Evolutionary conservation across 2,329 filamentous ascomycete species (phyloP).

Genomic region (Arthrinium phaeospermum): DNA sequence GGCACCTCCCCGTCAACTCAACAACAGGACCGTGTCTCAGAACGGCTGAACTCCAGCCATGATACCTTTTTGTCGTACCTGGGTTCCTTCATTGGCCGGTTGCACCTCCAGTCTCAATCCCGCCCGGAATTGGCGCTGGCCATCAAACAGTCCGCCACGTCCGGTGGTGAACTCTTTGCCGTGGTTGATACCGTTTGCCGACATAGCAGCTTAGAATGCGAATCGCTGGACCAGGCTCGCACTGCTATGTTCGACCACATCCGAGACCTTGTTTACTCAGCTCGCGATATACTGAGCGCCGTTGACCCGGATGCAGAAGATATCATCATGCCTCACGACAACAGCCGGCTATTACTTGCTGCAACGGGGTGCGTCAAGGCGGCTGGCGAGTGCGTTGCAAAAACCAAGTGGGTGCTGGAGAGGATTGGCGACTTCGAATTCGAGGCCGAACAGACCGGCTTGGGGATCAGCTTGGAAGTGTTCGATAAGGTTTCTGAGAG

Average conservation of each 20-base stretch:
- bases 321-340: slow-evolving; percentile 80
- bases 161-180: slow-evolving; percentile 78
- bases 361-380: slow-evolving; percentile 89
- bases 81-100: slow-evolving; percentile 86
- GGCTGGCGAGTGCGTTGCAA: slow-evolving; percentile 88
- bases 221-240: slow-evolving; percentile 71
- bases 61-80: slow-evolving; percentile 90
- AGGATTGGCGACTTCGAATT: slow-evolving; percentile 90
- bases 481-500: slow-evolving; percentile 49
- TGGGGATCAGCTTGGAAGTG: slow-evolving; percentile 62
- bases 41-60: slow-evolving; percentile 79
- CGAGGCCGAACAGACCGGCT: slow-evolving; percentile 65
- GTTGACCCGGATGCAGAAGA: slow-evolving; percentile 75
- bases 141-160: slow-evolving; percentile 82
- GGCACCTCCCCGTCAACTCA: slow-evolving; percentile 67
- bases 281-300: slow-evolving; percentile 77
- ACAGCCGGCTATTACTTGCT: slow-evolving; percentile 74
- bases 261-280: slow-evolving; percentile 79
- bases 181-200: slow-evolving; percentile 84
- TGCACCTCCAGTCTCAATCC: slow-evolving; percentile 92
- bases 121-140: slow-evolving; percentile 81
- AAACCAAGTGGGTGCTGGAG: slow-evolving; percentile 84
- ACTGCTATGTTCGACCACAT: slow-evolving; percentile 81
- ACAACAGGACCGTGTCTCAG: slow-evolving; percentile 79
- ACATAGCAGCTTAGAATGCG: slow-evolving; percentile 72